These are phyloP conservation scores for Pulveroboletus sp. DNA, from an alignment of 768 basidiomycete species.

Conservation along the genomic window DNA sequence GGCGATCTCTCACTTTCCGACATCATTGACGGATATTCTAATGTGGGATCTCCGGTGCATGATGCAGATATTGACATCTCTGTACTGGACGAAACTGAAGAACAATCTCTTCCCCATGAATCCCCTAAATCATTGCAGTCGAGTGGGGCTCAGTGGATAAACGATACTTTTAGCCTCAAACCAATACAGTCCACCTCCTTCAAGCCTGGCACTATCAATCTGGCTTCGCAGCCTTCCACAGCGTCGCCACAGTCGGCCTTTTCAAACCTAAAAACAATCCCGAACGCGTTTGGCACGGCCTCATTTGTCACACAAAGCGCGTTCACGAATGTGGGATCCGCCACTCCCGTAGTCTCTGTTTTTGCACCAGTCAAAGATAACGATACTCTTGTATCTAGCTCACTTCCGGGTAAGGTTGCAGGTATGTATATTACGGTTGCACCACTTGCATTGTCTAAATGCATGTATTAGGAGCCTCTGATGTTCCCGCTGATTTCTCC, in stretches of 20 bases:
- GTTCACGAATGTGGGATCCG: constrained; percentile 1
- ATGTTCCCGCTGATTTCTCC: background rate
- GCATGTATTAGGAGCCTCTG: background rate
- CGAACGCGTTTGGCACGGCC: constrained; percentile 32
- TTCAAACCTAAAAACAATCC: constrained; percentile 29
- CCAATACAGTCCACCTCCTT: constrained; percentile 26
- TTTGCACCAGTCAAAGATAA: constrained; percentile 7
- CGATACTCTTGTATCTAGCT: background rate
- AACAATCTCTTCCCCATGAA: constrained; percentile 1
- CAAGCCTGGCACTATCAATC: constrained; percentile 4
- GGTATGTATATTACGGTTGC: constrained; percentile 10
- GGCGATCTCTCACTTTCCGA: constrained; percentile 53
- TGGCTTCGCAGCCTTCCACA: constrained; percentile 13
- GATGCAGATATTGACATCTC: constrained; percentile 24
- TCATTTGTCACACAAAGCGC: constrained; percentile 16
- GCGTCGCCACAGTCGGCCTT: constrained; percentile 28
- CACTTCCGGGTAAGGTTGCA: background rate
- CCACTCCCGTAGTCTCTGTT: constrained; percentile 1
- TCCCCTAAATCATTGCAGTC: constrained; percentile 19
- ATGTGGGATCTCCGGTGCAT: constrained; percentile 23
- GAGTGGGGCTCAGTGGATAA: constrained; percentile 31
- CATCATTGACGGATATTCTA: constrained; percentile 61
- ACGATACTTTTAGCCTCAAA: constrained; percentile 27
- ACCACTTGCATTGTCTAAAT: background rate
- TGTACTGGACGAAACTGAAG: constrained; percentile 19